Percentiles rank a stretch among this genome's conserved stretches.
Evolutionary conservation across 345 rosid genomes (phyloP).

Genomic region (Melastoma malabathricum): DNA sequence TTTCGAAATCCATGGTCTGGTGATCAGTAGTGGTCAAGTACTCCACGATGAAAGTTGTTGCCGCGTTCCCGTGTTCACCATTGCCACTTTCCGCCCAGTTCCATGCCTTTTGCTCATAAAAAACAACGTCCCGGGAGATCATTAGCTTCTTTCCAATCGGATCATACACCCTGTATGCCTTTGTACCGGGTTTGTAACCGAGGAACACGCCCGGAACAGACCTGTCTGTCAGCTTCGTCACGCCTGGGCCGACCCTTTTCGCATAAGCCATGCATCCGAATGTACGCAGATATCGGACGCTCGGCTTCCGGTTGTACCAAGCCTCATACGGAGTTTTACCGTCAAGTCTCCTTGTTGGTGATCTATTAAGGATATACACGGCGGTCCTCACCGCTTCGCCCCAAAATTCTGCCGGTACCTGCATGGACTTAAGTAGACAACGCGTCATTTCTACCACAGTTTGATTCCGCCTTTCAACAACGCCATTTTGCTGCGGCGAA

Average conservation of each 20-base stretch:
- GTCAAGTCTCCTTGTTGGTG: background rate
- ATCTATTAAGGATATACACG: background rate
- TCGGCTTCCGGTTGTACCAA: background rate
- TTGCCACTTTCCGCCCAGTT: no score
- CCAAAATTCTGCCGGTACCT: conserved; percentile 1
- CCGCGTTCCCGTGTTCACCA: background rate
- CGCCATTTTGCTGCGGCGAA: conserved; percentile 13
- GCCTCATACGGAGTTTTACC: background rate
- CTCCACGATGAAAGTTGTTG: no score
- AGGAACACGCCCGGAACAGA: background rate
- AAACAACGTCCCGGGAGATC: background rate
- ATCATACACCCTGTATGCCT: conserved; percentile 1
- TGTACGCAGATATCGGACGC: background rate
- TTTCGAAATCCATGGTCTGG: no score
- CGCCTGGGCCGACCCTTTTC: no score
- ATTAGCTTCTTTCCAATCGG: background rate
- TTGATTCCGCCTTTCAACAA: conserved; percentile 2
- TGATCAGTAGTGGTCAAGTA: no score
- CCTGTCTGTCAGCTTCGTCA: background rate
- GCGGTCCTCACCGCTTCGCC: conserved; percentile 4
- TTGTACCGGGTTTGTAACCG: background rate
- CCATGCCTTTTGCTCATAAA: background rate
- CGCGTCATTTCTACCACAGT: conserved; percentile 1
- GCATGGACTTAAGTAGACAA: conserved; percentile 1
- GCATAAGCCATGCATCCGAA: conserved; percentile 4